Evolutionary conservation across 164 flowering plant genomes (phyloP), one percentile per base, ranked within the genome.

Genomic region (Chimonanthus salicifolius): DNA sequence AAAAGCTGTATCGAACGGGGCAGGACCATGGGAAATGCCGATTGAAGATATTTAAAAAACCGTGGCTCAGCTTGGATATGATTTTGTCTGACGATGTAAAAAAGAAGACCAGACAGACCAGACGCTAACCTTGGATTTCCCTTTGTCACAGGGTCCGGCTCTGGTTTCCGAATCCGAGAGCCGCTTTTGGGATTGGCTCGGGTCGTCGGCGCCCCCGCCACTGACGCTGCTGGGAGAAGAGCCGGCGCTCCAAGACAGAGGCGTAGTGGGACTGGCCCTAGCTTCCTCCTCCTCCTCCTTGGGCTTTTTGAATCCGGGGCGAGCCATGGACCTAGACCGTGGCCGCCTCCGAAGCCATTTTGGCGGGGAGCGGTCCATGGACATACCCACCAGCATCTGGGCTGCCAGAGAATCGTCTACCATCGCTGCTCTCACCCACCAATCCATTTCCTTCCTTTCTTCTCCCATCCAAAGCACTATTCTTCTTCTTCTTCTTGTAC

Each of bases 161-260:
- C 15, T 16, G 44, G 60, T 5, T 13, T 13, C 60, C n/a, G 16
- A n/a, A 33, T 33, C 33, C 33, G 33, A 33, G 33, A 15, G 73
- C 45, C 74, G 46, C 49, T 15, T 64, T 21, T 13, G 62, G 50
- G 63, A 74, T 43, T 74, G 73, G 71, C 84, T 84, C 58, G 83
- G 78, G 49, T 83, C 90, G 33, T 87, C 88, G 75, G 63, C 78
- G 43, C 81, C 69, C 44, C 62, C 44, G 45, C 67, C 58, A 44
- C 60, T 71, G 49, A 68, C 70, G 8, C 78, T 64, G 33, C 71
- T 50, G 15, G 62, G 20, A 4, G 79, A 76, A 4, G 74, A 72
- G 65, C 86, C 87, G 48, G 84, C 88, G 79, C 90, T 87, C 90
- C 90, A 88, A 1, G 89, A 87, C 45, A 88, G 85, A 4, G 89